Percentiles rank a stretch among this genome's conserved stretches.
phyloP scores from a whole-genome alignment of 208 protist genomes.

The Entamoeba invadens region DNA sequence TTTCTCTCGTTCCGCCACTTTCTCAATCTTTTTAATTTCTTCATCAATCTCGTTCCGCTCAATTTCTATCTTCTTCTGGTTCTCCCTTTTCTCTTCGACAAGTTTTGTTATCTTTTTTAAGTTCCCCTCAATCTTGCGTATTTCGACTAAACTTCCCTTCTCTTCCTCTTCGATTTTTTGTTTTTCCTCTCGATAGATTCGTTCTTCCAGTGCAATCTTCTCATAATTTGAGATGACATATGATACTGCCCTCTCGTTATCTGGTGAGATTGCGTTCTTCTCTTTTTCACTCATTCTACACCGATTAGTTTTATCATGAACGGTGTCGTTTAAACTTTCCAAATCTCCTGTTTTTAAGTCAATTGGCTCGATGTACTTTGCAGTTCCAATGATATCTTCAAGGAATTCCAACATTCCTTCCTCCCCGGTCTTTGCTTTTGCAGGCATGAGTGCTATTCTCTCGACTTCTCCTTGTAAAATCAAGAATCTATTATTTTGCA shows the following conservation, averaged over 20 bases:
- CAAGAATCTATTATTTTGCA: conserved; percentile 98
- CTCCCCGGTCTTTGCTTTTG: conserved; percentile 51
- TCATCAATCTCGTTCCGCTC: background rate
- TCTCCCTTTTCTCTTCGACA: background rate
- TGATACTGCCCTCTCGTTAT: background rate
- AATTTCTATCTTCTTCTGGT: background rate
- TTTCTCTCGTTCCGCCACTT: background rate
- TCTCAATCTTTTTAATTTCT: background rate
- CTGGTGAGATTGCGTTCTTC: background rate
- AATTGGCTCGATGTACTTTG: conserved; percentile 56
- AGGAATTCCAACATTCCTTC: conserved; percentile 98
- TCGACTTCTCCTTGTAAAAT: conserved; percentile 99
- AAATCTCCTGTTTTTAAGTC: conserved; percentile 45
- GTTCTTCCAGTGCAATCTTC: background rate
- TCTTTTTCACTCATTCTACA: conserved; percentile 76
- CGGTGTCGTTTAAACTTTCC: conserved; percentile 68
- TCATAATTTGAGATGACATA: background rate
- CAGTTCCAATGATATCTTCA: conserved; percentile 94
- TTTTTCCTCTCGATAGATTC: background rate
- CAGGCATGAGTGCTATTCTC: conserved; percentile 98
- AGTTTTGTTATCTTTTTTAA: background rate
- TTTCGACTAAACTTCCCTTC: background rate
- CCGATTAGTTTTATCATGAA: conserved; percentile 65
- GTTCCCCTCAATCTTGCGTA: background rate
- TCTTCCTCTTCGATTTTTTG: background rate